Conservation (phyloP, 805 yeast genomes). For the Blastobotrys americana region DNA sequence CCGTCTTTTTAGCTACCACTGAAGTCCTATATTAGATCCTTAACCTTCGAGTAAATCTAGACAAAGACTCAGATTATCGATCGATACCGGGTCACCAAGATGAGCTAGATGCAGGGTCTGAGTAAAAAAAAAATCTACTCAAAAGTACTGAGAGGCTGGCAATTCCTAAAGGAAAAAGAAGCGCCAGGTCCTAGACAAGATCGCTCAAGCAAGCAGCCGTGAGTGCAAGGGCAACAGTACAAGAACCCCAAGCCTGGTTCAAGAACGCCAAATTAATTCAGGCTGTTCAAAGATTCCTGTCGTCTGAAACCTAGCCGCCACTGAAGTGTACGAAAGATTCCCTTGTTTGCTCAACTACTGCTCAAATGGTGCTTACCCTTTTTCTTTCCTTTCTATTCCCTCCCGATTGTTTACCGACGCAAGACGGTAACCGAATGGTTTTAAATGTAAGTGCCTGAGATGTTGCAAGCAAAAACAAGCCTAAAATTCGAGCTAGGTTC, state of each 20-base stretch:
- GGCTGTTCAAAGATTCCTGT: too few species aligned
- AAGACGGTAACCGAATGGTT: background rate
- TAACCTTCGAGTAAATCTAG: too few species aligned
- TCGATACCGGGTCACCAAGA: too few species aligned
- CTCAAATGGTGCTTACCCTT: background rate
- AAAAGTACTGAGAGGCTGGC: background rate
- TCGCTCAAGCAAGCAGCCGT: background rate
- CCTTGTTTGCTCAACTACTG: background rate
- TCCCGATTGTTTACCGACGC: background rate
- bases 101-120: background rate
- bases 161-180: background rate
- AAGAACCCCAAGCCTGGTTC: too few species aligned
- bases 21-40: too few species aligned
- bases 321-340: too few species aligned
- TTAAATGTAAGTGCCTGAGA: background rate
- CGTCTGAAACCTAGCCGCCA: too few species aligned
- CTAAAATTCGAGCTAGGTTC: too few species aligned
- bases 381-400: background rate
- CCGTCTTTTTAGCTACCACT: too few species aligned
- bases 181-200: constrained; percentile 1
- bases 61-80: too few species aligned
- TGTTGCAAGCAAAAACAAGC: too few species aligned
- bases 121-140: background rate
- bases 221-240: background rate
- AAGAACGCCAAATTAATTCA: too few species aligned